These are phyloP conservation scores for Trichoderma gamsii DNA, from an alignment of 495 filamentous ascomycete species.

Conservation along the genomic window DNA sequence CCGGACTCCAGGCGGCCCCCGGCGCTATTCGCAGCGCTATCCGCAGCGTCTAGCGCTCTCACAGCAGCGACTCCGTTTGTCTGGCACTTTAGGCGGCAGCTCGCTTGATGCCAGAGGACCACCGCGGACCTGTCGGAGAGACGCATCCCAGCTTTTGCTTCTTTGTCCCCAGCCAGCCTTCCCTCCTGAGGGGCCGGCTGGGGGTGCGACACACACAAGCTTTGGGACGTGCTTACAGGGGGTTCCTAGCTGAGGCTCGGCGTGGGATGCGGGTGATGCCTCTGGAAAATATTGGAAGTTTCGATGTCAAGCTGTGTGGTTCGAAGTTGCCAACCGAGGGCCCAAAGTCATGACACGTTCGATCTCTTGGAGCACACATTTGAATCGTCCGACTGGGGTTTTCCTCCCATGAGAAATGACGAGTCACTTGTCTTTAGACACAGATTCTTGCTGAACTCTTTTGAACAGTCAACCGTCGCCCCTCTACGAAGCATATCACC, in stretches of 20 bases:
- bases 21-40: background rate
- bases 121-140: constrained; percentile 4
- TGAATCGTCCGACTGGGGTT: background rate
- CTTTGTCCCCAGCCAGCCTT: background rate
- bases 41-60: background rate
- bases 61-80: background rate
- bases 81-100: background rate
- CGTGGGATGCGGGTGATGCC: background rate
- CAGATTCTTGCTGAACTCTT: background rate
- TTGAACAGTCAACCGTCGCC: background rate
- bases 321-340: too few relatives aligned
- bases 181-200: background rate
- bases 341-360: background rate
- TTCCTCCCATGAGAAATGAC: too few relatives aligned
- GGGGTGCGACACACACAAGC: background rate
- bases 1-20: background rate
- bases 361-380: background rate
- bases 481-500: background rate
- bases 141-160: background rate
- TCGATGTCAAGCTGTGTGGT: background rate
- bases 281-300: background rate
- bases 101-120: background rate
- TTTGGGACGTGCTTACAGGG: background rate
- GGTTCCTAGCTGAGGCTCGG: background rate
- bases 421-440: background rate